Percentiles rank a stretch among this genome's conserved stretches.
These are phyloP conservation scores for Endocalyx cinctus DNA, from an alignment of 2,329 filamentous ascomycete species.

Conservation along the genomic window DNA sequence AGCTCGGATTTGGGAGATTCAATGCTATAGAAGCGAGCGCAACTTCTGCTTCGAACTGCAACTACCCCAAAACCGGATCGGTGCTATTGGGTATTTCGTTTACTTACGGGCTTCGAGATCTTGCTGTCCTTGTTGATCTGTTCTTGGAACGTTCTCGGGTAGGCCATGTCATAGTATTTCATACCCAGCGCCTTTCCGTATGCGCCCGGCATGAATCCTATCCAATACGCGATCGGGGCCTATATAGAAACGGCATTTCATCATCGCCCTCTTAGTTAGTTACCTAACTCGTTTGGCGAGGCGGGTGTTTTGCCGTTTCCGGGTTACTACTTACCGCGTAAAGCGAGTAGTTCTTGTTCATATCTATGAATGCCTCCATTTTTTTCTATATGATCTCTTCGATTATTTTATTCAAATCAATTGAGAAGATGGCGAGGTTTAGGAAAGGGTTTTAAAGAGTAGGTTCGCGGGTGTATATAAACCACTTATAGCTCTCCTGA, in stretches of 20 bases:
- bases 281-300: neutral
- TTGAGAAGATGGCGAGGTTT: no score
- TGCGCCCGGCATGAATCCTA: conserved; percentile 6
- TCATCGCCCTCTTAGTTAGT: neutral
- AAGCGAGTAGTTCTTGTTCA: conserved; percentile 19
- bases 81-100: neutral
- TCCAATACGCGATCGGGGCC: conserved; percentile 14
- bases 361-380: conserved; percentile 13
- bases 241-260: neutral
- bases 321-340: conserved; percentile 11
- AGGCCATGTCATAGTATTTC: conserved; percentile 11
- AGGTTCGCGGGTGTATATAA: no score
- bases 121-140: conserved; percentile 12
- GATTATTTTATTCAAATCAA: no score
- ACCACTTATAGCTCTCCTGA: no score
- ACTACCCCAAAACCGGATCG: neutral
- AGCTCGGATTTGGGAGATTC: neutral
- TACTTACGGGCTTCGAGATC: conserved; percentile 14
- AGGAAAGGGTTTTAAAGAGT: no score
- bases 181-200: conserved; percentile 9
- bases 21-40: neutral
- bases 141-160: conserved; percentile 9
- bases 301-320: neutral
- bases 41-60: neutral
- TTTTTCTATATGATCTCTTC: no score